Evolutionary conservation across 2,329 filamentous ascomycete genomes (phyloP), one percentile per base, ranked within the genome.

Genomic region (Fusarium tricinctum): DNA sequence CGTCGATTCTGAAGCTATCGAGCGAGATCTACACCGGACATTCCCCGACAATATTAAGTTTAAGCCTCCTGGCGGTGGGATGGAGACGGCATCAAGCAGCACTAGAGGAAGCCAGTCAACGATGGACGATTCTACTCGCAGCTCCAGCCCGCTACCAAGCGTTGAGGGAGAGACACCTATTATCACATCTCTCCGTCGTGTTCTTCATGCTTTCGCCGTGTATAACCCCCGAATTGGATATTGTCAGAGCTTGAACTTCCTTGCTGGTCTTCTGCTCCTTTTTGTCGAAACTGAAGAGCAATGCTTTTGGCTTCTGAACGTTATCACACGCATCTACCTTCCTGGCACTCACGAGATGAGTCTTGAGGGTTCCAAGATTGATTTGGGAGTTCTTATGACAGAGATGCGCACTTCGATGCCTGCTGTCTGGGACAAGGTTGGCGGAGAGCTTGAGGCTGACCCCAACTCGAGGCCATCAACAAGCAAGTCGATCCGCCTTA

Each of bases 41-140:
- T 98, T 97, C 74, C 95, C 95, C 0, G 95, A 98, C 81, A 97
- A 98, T 73, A 86, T 97, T 57, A 89, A 89, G 69, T 98, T 97
- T 81, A 96, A 96, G 74, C 92, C 93, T 12, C 77, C 75, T 12
- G 75, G 75, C 17, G 63, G 75, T n/a, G 63, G 75, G 20, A 50
- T 72, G 72, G 80, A 74, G 43, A 79, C 74, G 17, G 56, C 73
- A 22, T 74, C 76, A 5, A 73, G 73, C 58, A 79, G 76, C 58
- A 68, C 70, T 51, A 74, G 76, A 48, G 73, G 73, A 46, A 81
- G 77, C 67, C 79, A 78, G 63, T 79, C 79, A 35, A 83, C 77
- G 28, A 75, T 73, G 68, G 73, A 75, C n/a, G 71, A 73, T 51
- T 76, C 75, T 26, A 73, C 70, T 50, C 73, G 71, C 66, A 78